Base-by-base conservation (phyloP, 768 basidiomycete genomes). In the Boletus tylopilopsis region DNA sequence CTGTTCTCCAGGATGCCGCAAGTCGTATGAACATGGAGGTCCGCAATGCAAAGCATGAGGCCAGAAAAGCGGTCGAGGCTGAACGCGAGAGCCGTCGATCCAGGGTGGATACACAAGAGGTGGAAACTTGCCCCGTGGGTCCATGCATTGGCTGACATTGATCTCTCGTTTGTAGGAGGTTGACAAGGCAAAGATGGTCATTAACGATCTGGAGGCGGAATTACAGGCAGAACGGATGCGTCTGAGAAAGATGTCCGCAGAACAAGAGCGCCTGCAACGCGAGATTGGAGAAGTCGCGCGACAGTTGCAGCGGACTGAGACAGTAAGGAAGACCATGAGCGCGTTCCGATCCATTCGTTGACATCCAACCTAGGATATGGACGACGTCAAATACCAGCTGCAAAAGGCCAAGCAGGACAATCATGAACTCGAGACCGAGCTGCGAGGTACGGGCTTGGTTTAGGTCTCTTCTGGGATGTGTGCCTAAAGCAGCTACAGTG, bases 351-450 rank as follows among this genome's bases (percentile, higher is more conserved):
- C 12, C 36, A 19, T 40, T 21, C 12, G 27, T 21, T 53, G 38
- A 59, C 52, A 36, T 18, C n/a, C 6, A 43, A 24, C 21, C 21
- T 56, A 91, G 88, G 88, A 90, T 59, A 89, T 92, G 79, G 80
- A 85, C 22, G 86, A 85, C 43, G 79, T 92, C 36, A 84, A 81
- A 55, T 66, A 76, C 12, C 83, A 92, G 29, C 65, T 91, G 7
- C 79, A 84, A 37, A 75, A 74, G 47, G 71, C 80, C 66, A 92
- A 89, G 67, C 79, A 81, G 50, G 84, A 89, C 58, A 91, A 85
- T 54, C 75, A 81, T 22, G 79, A 80, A 18, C 72, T 93, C 23
- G 89, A 91, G 64, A 74, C 71, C 41, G 88, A 92, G 50, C 74
- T 91, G 37, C 77, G 86, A 69, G 75, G 89, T 87, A 62, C 23